Conservation (phyloP, 441 rosid genomes). For the Isatis lusitanica region DNA sequence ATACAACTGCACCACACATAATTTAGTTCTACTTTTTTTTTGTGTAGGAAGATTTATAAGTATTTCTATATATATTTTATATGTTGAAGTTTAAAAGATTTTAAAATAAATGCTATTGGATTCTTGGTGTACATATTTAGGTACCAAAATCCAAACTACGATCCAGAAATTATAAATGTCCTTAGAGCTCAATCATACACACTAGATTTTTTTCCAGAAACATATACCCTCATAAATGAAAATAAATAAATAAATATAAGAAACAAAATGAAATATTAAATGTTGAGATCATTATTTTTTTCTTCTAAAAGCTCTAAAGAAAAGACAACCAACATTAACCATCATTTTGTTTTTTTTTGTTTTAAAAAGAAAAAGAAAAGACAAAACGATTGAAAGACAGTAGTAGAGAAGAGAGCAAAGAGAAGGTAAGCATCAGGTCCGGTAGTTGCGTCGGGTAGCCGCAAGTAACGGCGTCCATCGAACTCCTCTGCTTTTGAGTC, state of each 20-base stretch:
- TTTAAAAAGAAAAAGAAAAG: neutral
- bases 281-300: neutral
- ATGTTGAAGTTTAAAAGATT: neutral
- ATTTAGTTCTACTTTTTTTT: neutral
- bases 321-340: neutral
- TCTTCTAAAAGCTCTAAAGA: neutral
- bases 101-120: neutral
- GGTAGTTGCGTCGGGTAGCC: conserved; percentile 35
- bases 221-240: neutral
- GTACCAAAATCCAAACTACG: neutral
- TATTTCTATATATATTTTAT: neutral
- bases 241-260: too few relatives aligned
- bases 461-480: conserved; percentile 25
- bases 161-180: neutral
- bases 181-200: neutral
- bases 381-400: too few relatives aligned
- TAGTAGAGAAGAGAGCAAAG: neutral
- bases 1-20: neutral
- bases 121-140: neutral
- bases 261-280: neutral
- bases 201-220: neutral
- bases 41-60: neutral
- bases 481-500: neutral
- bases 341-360: neutral
- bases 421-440: conserved; percentile 30